Conservation (phyloP, 352 stramenopile genomes). For the Phytophthora palmivora region DNA sequence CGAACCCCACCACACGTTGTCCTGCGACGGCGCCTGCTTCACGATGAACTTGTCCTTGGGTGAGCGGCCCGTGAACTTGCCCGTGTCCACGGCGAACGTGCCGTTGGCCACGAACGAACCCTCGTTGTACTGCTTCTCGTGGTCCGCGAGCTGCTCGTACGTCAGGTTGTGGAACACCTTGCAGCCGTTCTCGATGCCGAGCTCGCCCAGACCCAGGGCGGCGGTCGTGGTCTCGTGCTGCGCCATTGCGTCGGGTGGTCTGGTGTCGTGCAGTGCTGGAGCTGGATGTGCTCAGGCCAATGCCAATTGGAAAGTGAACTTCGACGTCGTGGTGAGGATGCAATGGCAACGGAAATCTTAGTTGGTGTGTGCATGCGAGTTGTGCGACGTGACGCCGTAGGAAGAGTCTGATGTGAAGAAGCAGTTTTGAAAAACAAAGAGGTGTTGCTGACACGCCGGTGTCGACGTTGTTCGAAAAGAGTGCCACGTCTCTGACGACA, state of each 20-base stretch:
- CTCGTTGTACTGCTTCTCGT: no score
- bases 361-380: neutral
- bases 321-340: neutral
- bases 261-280: conserved; percentile 11
- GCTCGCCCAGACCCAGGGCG: no score
- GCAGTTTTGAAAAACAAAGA: conserved; percentile 1
- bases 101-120: no score
- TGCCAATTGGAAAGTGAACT: conserved; percentile 45
- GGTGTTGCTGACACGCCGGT: conserved; percentile 8
- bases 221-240: no score
- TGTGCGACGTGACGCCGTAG: conserved; percentile 6
- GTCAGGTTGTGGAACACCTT: no score
- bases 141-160: no score
- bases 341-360: neutral
- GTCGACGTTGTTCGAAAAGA: neutral
- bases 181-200: no score
- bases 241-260: conserved; percentile 14
- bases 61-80: no score
- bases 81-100: no score
- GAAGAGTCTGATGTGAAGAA: conserved; percentile 11
- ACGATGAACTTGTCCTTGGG: no score
- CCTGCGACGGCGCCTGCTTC: no score
- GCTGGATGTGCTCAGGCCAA: conserved; percentile 15
- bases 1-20: no score
- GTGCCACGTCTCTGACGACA: conserved; percentile 8